Conservation (phyloP, 2,329 filamentous ascomycete species). For the Penicillium digitatum region DNA sequence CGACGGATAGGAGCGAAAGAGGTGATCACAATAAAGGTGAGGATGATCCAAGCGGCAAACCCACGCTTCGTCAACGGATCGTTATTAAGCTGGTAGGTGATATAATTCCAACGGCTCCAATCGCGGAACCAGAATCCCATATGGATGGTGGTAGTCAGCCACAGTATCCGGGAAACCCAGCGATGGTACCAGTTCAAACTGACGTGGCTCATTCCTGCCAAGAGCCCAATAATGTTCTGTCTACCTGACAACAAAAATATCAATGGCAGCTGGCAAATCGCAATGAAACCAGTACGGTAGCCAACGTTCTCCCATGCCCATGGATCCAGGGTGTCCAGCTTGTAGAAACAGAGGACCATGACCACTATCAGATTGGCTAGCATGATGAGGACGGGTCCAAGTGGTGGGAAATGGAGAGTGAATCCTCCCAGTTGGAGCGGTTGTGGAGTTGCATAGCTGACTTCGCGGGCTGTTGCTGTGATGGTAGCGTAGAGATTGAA, state of each 20-base stretch:
- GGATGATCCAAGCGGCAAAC: conserved; percentile 50
- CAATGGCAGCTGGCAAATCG: conserved; percentile 53
- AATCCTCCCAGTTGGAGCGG: conserved; percentile 34
- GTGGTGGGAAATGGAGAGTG: conserved; percentile 37
- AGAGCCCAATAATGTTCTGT: conserved; percentile 51
- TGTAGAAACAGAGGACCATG: conserved; percentile 55
- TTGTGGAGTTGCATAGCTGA: conserved; percentile 45
- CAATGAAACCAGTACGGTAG: conserved; percentile 53
- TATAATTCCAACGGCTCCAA: conserved; percentile 52
- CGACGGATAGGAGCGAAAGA: conserved; percentile 49
- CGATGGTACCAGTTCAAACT: conserved; percentile 53
- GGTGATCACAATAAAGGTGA: conserved; percentile 52
- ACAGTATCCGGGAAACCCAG: conserved; percentile 50
- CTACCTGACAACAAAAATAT: conserved; percentile 55
- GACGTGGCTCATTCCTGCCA: conserved; percentile 49
- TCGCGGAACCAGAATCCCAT: conserved; percentile 53
- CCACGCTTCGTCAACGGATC: conserved; percentile 51
- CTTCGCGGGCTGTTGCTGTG: conserved; percentile 54
- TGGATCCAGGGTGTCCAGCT: conserved; percentile 48
- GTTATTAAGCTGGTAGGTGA: conserved; percentile 46
- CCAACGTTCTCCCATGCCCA: conserved; percentile 55
- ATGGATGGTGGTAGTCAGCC: conserved; percentile 53
- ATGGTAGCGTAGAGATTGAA: conserved; percentile 49
- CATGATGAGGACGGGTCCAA: conserved; percentile 37
- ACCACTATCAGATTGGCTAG: conserved; percentile 48